Percentiles rank a stretch among this genome's conserved stretches.
Conservation (phyloP, 345 rosid species). For the Acer yangbiense region DNA sequence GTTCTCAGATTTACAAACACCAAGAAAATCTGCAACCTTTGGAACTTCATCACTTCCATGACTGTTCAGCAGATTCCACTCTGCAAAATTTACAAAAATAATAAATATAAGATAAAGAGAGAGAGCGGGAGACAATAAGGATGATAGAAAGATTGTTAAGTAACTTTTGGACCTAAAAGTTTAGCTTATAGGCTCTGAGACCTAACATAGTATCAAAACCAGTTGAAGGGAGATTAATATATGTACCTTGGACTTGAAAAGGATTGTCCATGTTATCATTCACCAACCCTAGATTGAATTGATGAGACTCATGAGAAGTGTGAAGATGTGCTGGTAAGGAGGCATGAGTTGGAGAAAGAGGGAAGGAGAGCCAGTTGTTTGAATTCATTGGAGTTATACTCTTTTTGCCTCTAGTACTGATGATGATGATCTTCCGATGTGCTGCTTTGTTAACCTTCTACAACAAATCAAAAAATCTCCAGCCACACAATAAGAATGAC, state of each 20-base stretch:
- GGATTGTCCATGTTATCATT: slow-evolving; percentile 76
- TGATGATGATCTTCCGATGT: background rate
- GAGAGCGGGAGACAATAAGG: too few species aligned
- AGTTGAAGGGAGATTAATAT: slow-evolving; percentile 16
- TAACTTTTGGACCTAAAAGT: too few species aligned
- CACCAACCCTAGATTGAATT: slow-evolving; percentile 79
- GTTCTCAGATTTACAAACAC: slow-evolving; percentile 80
- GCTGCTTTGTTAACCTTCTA: background rate
- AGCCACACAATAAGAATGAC: slow-evolving; percentile 21
- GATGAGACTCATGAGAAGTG: slow-evolving; percentile 63
- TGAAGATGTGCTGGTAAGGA: slow-evolving; percentile 72
- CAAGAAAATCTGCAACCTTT: slow-evolving; percentile 95
- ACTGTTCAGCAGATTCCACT: slow-evolving; percentile 74
- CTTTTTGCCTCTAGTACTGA: slow-evolving; percentile 2
- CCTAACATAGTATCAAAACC: background rate
- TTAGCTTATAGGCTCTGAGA: too few species aligned
- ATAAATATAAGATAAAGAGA: too few species aligned
- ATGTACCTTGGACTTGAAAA: slow-evolving; percentile 83
- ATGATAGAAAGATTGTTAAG: too few species aligned
- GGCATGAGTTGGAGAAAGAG: slow-evolving; percentile 80
- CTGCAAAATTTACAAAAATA: slow-evolving; percentile 32
- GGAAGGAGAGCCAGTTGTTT: slow-evolving; percentile 98
- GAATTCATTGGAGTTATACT: slow-evolving; percentile 68
- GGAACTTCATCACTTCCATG: slow-evolving; percentile 75
- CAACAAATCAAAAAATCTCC: slow-evolving; percentile 22